phyloP scores from a whole-genome alignment of 177 flowering plant genomes.

The Vitis hybrid region DNA sequence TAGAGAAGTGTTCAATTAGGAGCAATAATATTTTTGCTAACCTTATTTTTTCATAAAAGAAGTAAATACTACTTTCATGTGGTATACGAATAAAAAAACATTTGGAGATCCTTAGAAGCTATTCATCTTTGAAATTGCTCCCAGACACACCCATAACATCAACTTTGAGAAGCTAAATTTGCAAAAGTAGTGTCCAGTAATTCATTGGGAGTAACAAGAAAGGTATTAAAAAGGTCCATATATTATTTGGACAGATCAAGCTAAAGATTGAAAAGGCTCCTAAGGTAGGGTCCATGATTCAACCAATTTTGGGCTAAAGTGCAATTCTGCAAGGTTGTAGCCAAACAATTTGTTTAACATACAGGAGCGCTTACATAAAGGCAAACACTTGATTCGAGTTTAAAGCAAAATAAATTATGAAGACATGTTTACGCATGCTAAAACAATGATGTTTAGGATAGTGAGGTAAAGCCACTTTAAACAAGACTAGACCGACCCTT shows the following conservation, averaged over 20 bases:
- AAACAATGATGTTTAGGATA: constrained; percentile 24
- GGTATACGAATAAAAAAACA: too few relatives aligned
- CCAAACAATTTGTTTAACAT: constrained; percentile 16
- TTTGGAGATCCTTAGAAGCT: neutral
- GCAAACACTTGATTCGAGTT: constrained; percentile 18
- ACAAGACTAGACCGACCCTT: constrained; percentile 1
- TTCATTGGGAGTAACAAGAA: neutral
- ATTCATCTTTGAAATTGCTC: neutral
- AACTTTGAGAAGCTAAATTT: neutral
- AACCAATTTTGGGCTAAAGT: constrained; percentile 16
- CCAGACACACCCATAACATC: neutral
- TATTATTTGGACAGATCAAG: neutral
- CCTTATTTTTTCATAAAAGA: too few relatives aligned
- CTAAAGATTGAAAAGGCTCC: constrained; percentile 13
- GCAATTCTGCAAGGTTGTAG: constrained; percentile 15
- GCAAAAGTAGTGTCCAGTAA: neutral
- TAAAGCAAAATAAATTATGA: constrained; percentile 32
- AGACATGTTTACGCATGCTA: constrained; percentile 34
- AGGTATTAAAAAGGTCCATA: constrained; percentile 2
- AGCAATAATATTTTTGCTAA: too few relatives aligned
- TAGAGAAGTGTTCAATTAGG: too few relatives aligned
- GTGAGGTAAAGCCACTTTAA: constrained; percentile 25
- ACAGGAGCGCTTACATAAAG: constrained; percentile 29
- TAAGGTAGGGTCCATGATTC: constrained; percentile 30
- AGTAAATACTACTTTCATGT: too few relatives aligned